These are phyloP conservation scores for Excoecaria agallocha DNA, from an alignment of 345 rosid genomes.

Conservation along the genomic window DNA sequence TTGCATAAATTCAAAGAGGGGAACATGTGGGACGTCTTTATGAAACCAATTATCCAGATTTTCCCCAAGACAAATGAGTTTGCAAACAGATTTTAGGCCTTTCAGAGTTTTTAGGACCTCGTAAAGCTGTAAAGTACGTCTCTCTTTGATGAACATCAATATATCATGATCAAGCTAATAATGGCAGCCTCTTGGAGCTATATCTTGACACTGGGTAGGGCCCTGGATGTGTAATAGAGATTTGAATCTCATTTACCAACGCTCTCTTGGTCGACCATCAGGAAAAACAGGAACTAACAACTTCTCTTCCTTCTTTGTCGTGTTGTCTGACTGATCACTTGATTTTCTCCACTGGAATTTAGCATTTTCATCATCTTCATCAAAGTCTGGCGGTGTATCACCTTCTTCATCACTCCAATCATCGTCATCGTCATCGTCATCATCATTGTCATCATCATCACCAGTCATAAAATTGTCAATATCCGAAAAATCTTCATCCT, in stretches of 20 bases:
- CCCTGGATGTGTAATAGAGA: no score
- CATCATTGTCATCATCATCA: conserved; percentile 38
- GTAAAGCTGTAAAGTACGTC: conserved; percentile 3
- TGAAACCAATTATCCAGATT: background rate
- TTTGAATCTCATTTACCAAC: conserved; percentile 54
- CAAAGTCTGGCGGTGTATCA: conserved; percentile 46
- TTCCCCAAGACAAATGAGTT: conserved; percentile 5
- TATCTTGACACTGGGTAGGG: no score
- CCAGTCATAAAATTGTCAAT: conserved; percentile 43
- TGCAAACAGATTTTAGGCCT: conserved; percentile 10
- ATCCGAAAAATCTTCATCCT: conserved; percentile 53
- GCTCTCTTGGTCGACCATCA: conserved; percentile 77
- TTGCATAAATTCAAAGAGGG: background rate
- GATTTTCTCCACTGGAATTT: conserved; percentile 39
- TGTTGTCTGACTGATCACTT: conserved; percentile 23
- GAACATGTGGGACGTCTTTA: background rate
- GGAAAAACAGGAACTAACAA: conserved; percentile 51
- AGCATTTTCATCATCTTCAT: conserved; percentile 42
- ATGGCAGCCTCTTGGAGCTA: conserved; percentile 4
- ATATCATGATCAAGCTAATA: background rate
- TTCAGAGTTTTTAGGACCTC: conserved; percentile 3
- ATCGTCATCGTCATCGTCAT: no score
- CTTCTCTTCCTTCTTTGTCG: conserved; percentile 38
- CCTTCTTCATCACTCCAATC: conserved; percentile 40
- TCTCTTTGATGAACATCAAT: conserved; percentile 7